Evolutionary conservation across 108 stramenopile species (phyloP).

Genomic region (Fragilariopsis cylindrus): DNA sequence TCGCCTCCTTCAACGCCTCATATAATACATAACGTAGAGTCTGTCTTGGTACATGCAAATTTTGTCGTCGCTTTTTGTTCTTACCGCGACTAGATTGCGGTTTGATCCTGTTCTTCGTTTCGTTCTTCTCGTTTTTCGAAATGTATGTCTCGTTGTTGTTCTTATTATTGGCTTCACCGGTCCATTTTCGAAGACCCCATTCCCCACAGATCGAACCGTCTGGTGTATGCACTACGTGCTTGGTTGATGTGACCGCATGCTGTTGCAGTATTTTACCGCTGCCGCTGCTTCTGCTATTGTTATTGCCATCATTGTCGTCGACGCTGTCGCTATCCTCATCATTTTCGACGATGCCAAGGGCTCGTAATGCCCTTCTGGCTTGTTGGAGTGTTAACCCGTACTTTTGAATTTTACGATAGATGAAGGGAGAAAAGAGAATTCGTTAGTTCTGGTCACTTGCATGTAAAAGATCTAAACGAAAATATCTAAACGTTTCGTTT

Average conservation of each 20-base stretch:
- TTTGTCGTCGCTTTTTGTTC: constrained; percentile 58
- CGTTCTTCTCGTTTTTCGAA: constrained; percentile 23
- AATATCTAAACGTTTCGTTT: neutral
- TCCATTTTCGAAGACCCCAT: constrained; percentile 85
- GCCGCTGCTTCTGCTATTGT: constrained; percentile 1
- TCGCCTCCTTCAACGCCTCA: constrained; percentile 45
- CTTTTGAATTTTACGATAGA: neutral
- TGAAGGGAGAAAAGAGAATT: neutral
- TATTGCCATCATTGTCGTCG: constrained; percentile 18
- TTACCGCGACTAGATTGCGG: constrained; percentile 2
- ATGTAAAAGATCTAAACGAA: neutral
- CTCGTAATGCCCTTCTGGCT: constrained; percentile 66
- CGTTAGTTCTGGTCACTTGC: too few species aligned
- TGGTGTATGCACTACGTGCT: constrained; percentile 75
- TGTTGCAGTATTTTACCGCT: constrained; percentile 15
- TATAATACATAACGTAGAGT: constrained; percentile 58
- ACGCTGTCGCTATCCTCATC: neutral
- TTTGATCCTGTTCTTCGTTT: neutral
- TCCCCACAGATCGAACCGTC: constrained; percentile 79
- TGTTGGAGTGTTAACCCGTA: constrained; percentile 94
- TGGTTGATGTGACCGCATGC: constrained; percentile 57
- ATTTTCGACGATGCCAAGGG: constrained; percentile 52
- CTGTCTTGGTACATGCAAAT: constrained; percentile 82
- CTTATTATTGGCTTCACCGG: constrained; percentile 18
- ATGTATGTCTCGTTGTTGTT: constrained; percentile 1